A percentile compares a stretch with the other conserved stretches of the same genome.
Conservation (phyloP, 495 filamentous ascomycete genomes). For the Xylaria bambusicola region DNA sequence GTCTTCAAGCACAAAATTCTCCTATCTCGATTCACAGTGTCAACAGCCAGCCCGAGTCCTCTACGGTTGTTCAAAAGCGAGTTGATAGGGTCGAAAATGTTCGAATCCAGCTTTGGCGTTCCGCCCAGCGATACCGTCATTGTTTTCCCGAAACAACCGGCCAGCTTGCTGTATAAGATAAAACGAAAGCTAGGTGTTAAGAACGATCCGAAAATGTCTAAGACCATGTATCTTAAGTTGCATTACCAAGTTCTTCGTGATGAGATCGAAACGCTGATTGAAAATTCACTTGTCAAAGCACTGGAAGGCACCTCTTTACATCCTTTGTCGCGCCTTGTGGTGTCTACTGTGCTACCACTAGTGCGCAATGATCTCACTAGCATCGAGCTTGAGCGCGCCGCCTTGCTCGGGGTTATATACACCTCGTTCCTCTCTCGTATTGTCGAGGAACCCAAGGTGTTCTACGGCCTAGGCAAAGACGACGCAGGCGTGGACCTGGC, state of each 20-base stretch:
- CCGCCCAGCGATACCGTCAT: slow-evolving; percentile 56
- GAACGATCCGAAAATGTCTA: slow-evolving; percentile 39
- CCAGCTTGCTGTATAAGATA: slow-evolving; percentile 82
- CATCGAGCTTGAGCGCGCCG: slow-evolving; percentile 61
- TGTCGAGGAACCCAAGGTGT: slow-evolving; percentile 45
- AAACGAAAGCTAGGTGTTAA: slow-evolving; percentile 40
- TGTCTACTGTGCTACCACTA: slow-evolving; percentile 50
- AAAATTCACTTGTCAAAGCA: slow-evolving; percentile 37
- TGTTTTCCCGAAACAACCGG: slow-evolving; percentile 80
- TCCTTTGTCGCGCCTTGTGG: slow-evolving; percentile 50
- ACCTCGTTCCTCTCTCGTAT: slow-evolving; percentile 41
- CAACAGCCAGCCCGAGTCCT: slow-evolving; percentile 72
- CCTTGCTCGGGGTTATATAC: slow-evolving; percentile 52
- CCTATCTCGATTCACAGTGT: slow-evolving; percentile 87
- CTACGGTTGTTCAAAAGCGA: slow-evolving; percentile 70
- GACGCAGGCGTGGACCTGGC: slow-evolving; percentile 30
- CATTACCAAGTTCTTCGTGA: slow-evolving; percentile 80
- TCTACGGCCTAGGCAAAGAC: slow-evolving; percentile 43
- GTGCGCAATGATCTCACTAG: slow-evolving; percentile 55
- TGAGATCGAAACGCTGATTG: slow-evolving; percentile 55
- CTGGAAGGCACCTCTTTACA: slow-evolving; percentile 43
- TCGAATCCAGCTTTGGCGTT: slow-evolving; percentile 63
- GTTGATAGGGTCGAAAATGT: slow-evolving; percentile 69
- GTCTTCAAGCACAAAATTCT: slow-evolving; percentile 82
- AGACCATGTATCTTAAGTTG: slow-evolving; percentile 68